These are phyloP conservation scores for Aspergillus heteromorphus DNA, from an alignment of 495 filamentous ascomycete species.

Conservation along the genomic window DNA sequence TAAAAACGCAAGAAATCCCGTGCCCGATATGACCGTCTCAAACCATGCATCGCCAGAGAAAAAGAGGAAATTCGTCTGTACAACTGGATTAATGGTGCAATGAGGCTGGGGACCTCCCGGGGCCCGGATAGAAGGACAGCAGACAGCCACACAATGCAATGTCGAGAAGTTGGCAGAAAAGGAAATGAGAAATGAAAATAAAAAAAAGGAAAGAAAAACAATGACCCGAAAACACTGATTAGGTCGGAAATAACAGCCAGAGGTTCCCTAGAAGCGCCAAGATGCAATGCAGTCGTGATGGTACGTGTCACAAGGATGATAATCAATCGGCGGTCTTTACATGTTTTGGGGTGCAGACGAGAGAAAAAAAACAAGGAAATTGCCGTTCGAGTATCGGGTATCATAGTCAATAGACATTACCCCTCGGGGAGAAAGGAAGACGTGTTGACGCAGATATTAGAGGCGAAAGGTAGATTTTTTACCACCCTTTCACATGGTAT, in stretches of 20 bases:
- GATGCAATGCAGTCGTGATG: slow-evolving; percentile 47
- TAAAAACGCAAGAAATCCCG: slow-evolving; percentile 15
- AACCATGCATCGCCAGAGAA: slow-evolving; percentile 14
- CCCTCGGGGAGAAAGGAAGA: slow-evolving; percentile 17
- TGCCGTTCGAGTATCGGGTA: slow-evolving; percentile 21
- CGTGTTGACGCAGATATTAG: slow-evolving; percentile 16
- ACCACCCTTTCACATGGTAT: slow-evolving; percentile 70
- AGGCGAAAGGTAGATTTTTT: slow-evolving; percentile 13
- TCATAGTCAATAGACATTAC: slow-evolving; percentile 28
- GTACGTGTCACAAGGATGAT: slow-evolving; percentile 35
- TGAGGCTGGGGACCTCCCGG: slow-evolving; percentile 8
- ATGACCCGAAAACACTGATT: slow-evolving; percentile 20
- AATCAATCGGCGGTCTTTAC: slow-evolving; percentile 22
- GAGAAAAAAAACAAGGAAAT: slow-evolving; percentile 8
- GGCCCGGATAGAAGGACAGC: slow-evolving; percentile 18
- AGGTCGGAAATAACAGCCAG: slow-evolving; percentile 32
- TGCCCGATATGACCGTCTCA: slow-evolving; percentile 14
- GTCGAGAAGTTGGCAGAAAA: slow-evolving; percentile 4
- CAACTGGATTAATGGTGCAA: slow-evolving; percentile 38
- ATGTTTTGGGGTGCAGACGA: slow-evolving; percentile 1
- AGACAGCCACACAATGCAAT: slow-evolving; percentile 28
- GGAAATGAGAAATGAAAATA: background rate
- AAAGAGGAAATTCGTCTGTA: slow-evolving; percentile 34
- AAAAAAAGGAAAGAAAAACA: slow-evolving; percentile 21
- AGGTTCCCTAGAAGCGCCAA: slow-evolving; percentile 38